phyloP scores from a whole-genome alignment of 257 asterid genomes.

The Perilla frutescens region DNA sequence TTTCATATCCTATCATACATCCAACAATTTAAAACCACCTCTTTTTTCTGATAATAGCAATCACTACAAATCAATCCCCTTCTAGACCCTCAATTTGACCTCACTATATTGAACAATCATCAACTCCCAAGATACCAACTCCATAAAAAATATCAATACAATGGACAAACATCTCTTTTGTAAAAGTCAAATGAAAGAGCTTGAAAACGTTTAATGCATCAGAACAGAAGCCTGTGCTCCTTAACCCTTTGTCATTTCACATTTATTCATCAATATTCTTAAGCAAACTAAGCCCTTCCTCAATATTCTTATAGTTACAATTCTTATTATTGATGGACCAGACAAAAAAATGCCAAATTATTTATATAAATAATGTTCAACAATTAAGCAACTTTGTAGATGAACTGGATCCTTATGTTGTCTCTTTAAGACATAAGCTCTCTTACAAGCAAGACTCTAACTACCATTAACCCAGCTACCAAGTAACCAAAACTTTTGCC shows the following conservation, averaged over 20 bases:
- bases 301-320: background rate
- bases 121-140: background rate
- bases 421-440: background rate
- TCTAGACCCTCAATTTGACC: background rate
- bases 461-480: background rate
- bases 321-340: background rate
- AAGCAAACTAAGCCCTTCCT: background rate
- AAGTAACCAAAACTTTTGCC: background rate
- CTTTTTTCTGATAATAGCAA: background rate
- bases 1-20: slow-evolving; percentile 6
- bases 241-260: background rate
- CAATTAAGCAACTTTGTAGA: background rate
- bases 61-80: background rate
- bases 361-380: background rate
- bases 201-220: background rate
- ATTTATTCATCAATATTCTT: slow-evolving; percentile 9
- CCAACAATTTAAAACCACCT: background rate
- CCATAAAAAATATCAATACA: background rate
- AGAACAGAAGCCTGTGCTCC: background rate
- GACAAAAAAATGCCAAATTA: background rate
- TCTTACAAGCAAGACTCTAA: background rate
- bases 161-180: slow-evolving; percentile 10
- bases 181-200: background rate
- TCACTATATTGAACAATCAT: background rate
- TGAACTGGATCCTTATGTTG: background rate